phyloP scores from a whole-genome alignment of 768 basidiomycete genomes.

The Boletus eberwhitei region DNA sequence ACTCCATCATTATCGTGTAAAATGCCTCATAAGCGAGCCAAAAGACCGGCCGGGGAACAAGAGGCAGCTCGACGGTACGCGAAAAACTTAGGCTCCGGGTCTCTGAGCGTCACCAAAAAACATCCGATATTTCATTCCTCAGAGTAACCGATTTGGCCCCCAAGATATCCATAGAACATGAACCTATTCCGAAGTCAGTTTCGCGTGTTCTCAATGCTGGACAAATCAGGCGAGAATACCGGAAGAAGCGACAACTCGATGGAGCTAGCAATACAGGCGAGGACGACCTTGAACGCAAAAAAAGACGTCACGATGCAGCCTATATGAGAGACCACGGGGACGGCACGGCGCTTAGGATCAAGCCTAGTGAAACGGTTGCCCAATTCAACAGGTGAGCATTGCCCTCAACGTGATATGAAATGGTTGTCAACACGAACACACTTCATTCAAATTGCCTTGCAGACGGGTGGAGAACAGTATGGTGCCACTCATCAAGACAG shows the following conservation, averaged over 20 bases:
- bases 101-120: background rate
- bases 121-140: background rate
- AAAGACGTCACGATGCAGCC: conserved; percentile 22
- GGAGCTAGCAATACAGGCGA: conserved; percentile 29
- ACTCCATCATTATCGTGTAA: conserved; percentile 25
- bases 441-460: background rate
- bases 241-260: conserved; percentile 37
- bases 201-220: conserved; percentile 63
- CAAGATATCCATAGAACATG: conserved; percentile 42
- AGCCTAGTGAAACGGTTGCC: conserved; percentile 66
- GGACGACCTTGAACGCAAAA: conserved; percentile 28
- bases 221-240: conserved; percentile 54
- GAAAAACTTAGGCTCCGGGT: background rate
- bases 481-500: conserved; percentile 59
- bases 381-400: conserved; percentile 69
- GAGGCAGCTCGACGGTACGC: conserved; percentile 42
- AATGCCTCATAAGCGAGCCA: conserved; percentile 71
- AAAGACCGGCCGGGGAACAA: conserved; percentile 46
- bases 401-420: conserved; percentile 9
- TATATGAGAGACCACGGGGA: conserved; percentile 13
- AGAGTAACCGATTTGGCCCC: conserved; percentile 56
- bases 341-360: conserved; percentile 42
- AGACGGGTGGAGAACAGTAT: conserved; percentile 76
- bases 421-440: conserved; percentile 5
- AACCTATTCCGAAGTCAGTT: conserved; percentile 68